Evolutionary conservation across 2,329 filamentous ascomycete species (phyloP).

Genomic region (Dendryphion nanum): DNA sequence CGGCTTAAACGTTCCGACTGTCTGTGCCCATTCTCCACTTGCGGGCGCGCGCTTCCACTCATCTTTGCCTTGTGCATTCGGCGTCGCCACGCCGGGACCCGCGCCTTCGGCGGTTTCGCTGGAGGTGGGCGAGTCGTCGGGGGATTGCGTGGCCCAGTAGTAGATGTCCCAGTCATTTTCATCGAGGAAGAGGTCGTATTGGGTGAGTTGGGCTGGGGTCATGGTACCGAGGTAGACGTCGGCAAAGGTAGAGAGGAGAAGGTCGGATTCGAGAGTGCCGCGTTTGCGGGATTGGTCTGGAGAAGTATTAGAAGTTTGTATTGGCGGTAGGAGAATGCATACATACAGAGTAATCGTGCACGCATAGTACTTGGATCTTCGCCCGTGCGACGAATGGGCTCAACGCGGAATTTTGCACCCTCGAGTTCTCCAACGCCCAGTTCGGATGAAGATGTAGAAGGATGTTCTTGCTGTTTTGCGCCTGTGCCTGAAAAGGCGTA

Average conservation of each 20-base stretch:
- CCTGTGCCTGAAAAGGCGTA: constrained; percentile 26
- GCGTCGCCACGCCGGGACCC: constrained; percentile 43
- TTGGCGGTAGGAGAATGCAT: constrained; percentile 25
- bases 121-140: constrained; percentile 52
- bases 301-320: no score
- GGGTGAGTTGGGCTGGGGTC: constrained; percentile 67
- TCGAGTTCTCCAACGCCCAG: constrained; percentile 81
- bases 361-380: constrained; percentile 86
- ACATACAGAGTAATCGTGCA: constrained; percentile 73
- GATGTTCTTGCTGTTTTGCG: constrained; percentile 52
- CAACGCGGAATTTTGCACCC: constrained; percentile 80
- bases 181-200: constrained; percentile 92
- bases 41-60: constrained; percentile 53
- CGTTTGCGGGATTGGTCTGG: constrained; percentile 95
- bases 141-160: constrained; percentile 96
- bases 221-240: constrained; percentile 73
- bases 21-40: constrained; percentile 92
- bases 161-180: constrained; percentile 99
- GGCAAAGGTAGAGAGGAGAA: constrained; percentile 94
- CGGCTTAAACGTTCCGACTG: constrained; percentile 88
- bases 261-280: constrained; percentile 92
- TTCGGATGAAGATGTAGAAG: no score
- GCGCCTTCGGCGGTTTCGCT: constrained; percentile 56
- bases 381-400: constrained; percentile 80
- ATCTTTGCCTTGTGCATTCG: constrained; percentile 47